Base-by-base conservation (phyloP, 768 basidiomycete genomes). In the Lenzites betulinus region DNA sequence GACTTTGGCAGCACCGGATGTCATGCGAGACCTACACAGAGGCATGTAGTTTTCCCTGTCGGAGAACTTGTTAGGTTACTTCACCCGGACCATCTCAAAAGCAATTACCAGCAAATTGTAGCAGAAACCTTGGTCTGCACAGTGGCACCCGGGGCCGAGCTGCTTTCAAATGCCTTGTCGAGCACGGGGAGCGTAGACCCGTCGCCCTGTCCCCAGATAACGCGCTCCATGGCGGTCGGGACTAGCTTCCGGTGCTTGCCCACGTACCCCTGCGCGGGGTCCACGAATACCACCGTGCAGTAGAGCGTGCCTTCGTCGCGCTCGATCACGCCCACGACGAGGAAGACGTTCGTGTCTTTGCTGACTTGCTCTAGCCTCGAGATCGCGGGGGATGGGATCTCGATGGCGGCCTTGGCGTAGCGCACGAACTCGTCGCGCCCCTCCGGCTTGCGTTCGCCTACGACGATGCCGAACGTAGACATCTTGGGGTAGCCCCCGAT, bases 1-100 rank as follows among this genome's bases (percentile, higher is more conserved):
- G 44, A 48, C 11, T 25, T 3, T 15, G 26, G 48, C 26, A 3
- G 39, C 2, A 26, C 26, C 38, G 16, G 8, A 43, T 36, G 8
- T 18, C 33, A 35, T 35, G n/a, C 18, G 15, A 44, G 42, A 73
- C 83, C 48, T 58, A 85, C 83, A 67, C 56, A 87, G 67, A 20
- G 87, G 87, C 85, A 87, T 86, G 61, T 86, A 86, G 66, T 88
- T 87, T 62, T 88, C 87, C 87, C 86, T 87, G 53, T 41, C 52
- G n/a, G 51, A 52, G 51, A 33, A 12, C 33, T 30, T 7, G 28
- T 51, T 16, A 54, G 41, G 3, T 12, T 11, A 22, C 7, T 42
- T 20, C 39, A 11, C 11, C 52, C 12, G 22, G 1, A 22, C 8
- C 15, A 20, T 23, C 18, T n/a, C 16, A 0, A 12, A 13, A 28